A percentile compares a stretch with the other conserved stretches of the same genome.
Conservation (phyloP, 1,284 basidiomycete species). For the Cerioporus squamosus region DNA sequence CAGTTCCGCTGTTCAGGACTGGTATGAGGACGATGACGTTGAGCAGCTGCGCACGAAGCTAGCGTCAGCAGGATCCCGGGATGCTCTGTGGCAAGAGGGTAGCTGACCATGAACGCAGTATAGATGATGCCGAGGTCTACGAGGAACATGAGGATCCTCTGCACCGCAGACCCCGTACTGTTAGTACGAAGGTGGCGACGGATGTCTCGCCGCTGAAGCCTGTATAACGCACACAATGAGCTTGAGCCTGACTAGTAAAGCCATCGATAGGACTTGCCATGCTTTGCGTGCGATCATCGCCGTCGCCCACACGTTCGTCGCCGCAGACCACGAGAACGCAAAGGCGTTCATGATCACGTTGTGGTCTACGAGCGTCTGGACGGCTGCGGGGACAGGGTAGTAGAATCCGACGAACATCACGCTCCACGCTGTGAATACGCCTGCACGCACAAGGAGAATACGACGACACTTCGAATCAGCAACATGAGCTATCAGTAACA, state of each 20-base stretch:
- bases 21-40: conserved; percentile 14
- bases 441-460: not conserved
- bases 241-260: not conserved
- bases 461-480: not conserved
- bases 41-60: not conserved
- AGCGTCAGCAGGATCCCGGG: too few species aligned
- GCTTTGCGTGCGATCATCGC: conserved; percentile 10
- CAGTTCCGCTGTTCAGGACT: conserved; percentile 1
- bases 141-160: conserved; percentile 1
- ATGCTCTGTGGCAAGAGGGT: not conserved
- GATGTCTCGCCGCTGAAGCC: conserved; percentile 6
- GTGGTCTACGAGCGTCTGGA: conserved; percentile 4
- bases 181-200: conserved; percentile 1
- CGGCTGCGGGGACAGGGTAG: conserved; percentile 2
- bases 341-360: conserved; percentile 6
- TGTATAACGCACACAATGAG: not conserved
- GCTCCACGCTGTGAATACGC: conserved; percentile 12
- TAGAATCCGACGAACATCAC: conserved; percentile 15
- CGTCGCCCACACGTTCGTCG: conserved; percentile 14
- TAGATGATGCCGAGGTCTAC: conserved; percentile 13
- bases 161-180: not conserved
- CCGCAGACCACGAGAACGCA: conserved; percentile 15
- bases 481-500: too few species aligned
- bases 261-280: not conserved
- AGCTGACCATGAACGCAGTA: conserved; percentile 11